Evolutionary conservation across 2,329 filamentous ascomycete genomes (phyloP).

Genomic region (Exophiala alcalophila): DNA sequence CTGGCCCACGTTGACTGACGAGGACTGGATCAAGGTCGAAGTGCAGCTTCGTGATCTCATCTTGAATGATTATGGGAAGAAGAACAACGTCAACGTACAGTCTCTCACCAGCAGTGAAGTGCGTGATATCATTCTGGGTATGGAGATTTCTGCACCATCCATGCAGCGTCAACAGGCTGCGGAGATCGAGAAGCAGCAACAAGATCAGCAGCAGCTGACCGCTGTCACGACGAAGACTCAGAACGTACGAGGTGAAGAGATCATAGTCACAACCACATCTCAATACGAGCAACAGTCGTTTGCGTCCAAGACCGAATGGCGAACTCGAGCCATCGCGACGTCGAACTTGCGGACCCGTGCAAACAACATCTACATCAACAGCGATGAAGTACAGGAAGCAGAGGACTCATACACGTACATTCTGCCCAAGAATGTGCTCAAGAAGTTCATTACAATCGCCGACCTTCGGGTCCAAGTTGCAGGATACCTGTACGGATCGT

Average conservation of each 20-base stretch:
- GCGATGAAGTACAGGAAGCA: conserved; percentile 80
- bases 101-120: conserved; percentile 96
- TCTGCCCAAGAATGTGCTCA: conserved; percentile 98
- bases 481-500: conserved; percentile 89
- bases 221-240: conserved; percentile 98
- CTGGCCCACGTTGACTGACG: conserved; percentile 90
- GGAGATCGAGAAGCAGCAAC: conserved; percentile 97
- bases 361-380: conserved; percentile 98
- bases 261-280: conserved; percentile 96
- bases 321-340: conserved; percentile 91
- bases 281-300: conserved; percentile 98
- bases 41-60: conserved; percentile 93
- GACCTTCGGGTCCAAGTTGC: conserved; percentile 96
- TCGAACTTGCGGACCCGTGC: conserved; percentile 89
- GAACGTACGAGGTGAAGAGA: conserved; percentile 94
- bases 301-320: conserved; percentile 98
- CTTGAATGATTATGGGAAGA: conserved; percentile 97
- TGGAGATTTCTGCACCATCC: conserved; percentile 98
- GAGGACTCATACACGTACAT: conserved; percentile 90
- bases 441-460: conserved; percentile 95
- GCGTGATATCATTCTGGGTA: conserved; percentile 95
- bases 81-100: conserved; percentile 99
- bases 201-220: conserved; percentile 93
- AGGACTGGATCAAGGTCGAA: conserved; percentile 99
- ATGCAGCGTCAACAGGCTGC: conserved; percentile 98